These are phyloP conservation scores for Alternaria sp. DNA, from an alignment of 2,329 filamentous ascomycete species.

Conservation along the genomic window DNA sequence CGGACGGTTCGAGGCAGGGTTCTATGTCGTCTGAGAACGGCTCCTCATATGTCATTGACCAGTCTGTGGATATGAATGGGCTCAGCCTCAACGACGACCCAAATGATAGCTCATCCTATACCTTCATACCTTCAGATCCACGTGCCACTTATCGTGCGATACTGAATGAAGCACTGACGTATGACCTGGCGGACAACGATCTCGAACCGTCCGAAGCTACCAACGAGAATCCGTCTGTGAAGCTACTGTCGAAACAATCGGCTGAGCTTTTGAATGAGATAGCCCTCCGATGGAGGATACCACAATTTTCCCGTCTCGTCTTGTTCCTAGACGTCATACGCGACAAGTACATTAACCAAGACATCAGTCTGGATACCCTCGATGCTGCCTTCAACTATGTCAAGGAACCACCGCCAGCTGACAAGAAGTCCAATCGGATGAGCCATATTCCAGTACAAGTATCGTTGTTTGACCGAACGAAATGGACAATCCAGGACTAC, in stretches of 20 bases:
- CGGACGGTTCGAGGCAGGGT: constrained; percentile 55
- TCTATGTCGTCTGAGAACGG: constrained; percentile 54
- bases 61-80: constrained; percentile 70
- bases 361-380: constrained; percentile 80
- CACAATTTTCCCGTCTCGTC: constrained; percentile 79
- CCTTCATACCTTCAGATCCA: constrained; percentile 86
- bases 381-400: constrained; percentile 83
- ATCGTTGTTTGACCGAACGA: constrained; percentile 55
- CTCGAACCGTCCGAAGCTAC: constrained; percentile 58
- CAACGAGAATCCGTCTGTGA: constrained; percentile 57
- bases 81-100: constrained; percentile 66
- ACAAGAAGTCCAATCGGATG: constrained; percentile 66
- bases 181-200: constrained; percentile 64
- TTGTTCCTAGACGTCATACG: constrained; percentile 83
- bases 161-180: constrained; percentile 73
- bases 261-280: constrained; percentile 85
- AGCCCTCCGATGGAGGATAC: constrained; percentile 86
- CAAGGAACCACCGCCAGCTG: constrained; percentile 73
- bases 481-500: constrained; percentile 59
- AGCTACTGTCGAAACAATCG: constrained; percentile 74
- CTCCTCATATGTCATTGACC: constrained; percentile 67
- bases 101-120: constrained; percentile 71
- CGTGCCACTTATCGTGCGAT: constrained; percentile 84
- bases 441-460: constrained; percentile 46
- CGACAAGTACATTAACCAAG: constrained; percentile 83